These are phyloP conservation scores for Sporothrix protearum DNA, from an alignment of 2,329 filamentous ascomycete species.

Conservation along the genomic window DNA sequence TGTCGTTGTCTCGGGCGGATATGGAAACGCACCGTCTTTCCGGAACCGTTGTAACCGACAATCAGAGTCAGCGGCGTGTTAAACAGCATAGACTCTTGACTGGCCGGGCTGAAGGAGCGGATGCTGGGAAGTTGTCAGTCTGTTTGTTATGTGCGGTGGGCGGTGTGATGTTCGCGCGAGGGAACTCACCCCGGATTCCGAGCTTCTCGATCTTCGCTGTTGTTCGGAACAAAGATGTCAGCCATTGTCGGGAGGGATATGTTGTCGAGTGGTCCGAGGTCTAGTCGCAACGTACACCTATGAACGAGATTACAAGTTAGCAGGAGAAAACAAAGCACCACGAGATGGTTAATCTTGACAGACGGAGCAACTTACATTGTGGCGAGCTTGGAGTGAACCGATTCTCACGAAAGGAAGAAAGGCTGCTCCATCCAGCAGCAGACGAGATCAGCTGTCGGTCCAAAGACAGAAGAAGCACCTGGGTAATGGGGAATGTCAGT, in stretches of 20 bases:
- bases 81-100: constrained; percentile 77
- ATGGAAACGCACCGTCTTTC: constrained; percentile 65
- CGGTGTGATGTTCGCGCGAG: neutral
- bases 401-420: neutral
- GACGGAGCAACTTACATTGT: neutral
- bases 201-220: constrained; percentile 32
- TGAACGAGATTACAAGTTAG: neutral
- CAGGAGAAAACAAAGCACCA: neutral
- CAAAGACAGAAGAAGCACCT: neutral
- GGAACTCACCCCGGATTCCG: constrained; percentile 29
- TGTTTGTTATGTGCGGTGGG: neutral
- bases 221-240: neutral
- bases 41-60: constrained; percentile 94
- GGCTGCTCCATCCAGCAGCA: neutral
- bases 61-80: constrained; percentile 90
- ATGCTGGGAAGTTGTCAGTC: constrained; percentile 34
- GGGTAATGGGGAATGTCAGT: too few relatives aligned
- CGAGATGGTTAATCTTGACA: too few relatives aligned
- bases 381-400: neutral
- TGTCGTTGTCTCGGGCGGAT: neutral
- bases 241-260: neutral
- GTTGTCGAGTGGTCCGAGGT: neutral
- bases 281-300: neutral
- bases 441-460: too few relatives aligned
- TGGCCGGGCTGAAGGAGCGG: constrained; percentile 77